Base-by-base conservation (phyloP, 805 yeast genomes). In the Metschnikowia borealis region DNA sequence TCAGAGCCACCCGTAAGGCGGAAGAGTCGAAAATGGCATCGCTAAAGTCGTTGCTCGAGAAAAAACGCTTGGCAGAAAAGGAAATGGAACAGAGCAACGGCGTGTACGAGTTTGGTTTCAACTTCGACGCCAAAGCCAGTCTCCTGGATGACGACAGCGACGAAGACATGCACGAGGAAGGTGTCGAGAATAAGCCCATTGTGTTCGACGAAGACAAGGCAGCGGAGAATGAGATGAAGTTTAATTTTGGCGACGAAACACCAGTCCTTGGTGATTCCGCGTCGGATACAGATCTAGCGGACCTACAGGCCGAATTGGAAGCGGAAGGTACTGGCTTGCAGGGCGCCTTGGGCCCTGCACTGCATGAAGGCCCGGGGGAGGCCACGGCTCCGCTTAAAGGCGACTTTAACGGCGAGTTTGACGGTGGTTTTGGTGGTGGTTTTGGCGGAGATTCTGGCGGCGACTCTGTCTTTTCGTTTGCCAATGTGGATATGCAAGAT, bases 31-130 rank as follows among this genome's bases (percentile, higher is more conserved):
- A 56, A 47, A 51, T 53, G 45, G 53, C 51, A 11, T 48, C 45
- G 20, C 48, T 63, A 18, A 54, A 56, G 44, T 56, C 45, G 34
- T 54, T 56, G 44, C 49, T 35, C 46, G 60, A 52, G 47, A 61
- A 46, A 50, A 58, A 40, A 35, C 55, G 62, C 56, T 50, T 46
- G 64, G 51, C 50, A 51, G 53, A 55, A 61, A 49, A 67, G 68
- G 55, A 74, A 70, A 43, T 55, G 54, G 51, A 68, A 64, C 46
- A 65, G 65, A 52, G 62, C 62, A 33, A 57, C 52, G 44, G 68
- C 73, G 50, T 54, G 52, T 38, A 58, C 57, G 52, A 67, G 63
- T 47, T 68, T 64, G 55, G 77, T 56, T 54, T 75, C 46, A 73
- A 53, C 55, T 61, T 66, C 49, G 69, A 68, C 18, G 63, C 67